Percentiles rank a stretch among this genome's conserved stretches.
These are phyloP conservation scores for Begonia peltatifolia DNA, from an alignment of 306 rosid species.

Conservation along the genomic window DNA sequence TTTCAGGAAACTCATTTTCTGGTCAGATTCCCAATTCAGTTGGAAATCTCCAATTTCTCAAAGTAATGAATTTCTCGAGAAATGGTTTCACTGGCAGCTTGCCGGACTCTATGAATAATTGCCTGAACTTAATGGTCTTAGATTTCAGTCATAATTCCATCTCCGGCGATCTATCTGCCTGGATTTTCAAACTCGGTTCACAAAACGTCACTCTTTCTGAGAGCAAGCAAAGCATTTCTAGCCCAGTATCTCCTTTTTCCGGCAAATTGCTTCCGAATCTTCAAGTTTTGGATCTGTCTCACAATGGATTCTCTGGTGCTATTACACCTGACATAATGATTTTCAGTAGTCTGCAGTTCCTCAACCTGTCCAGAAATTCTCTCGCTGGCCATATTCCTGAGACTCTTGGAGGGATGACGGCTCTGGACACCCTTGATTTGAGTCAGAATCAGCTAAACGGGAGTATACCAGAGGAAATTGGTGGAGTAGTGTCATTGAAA, in stretches of 20 bases:
- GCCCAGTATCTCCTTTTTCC: slow-evolving; percentile 15
- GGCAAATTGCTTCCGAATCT: slow-evolving; percentile 40
- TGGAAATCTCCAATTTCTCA: slow-evolving; percentile 52
- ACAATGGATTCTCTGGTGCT: slow-evolving; percentile 64
- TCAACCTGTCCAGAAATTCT: slow-evolving; percentile 58
- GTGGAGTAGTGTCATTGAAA: slow-evolving; percentile 50
- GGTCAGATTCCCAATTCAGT: slow-evolving; percentile 56
- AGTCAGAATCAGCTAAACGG: slow-evolving; percentile 64
- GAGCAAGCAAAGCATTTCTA: too few species aligned
- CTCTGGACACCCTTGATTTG: slow-evolving; percentile 49
- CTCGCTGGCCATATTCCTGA: slow-evolving; percentile 57
- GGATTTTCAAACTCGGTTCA: slow-evolving; percentile 54
- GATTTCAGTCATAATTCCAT: slow-evolving; percentile 62
- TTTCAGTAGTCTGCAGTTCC: slow-evolving; percentile 45
- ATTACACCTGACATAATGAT: slow-evolving; percentile 37
- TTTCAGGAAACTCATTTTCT: slow-evolving; percentile 54
- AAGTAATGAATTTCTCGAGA: slow-evolving; percentile 47
- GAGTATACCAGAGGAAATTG: slow-evolving; percentile 60
- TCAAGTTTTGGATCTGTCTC: slow-evolving; percentile 66
- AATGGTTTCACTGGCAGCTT: slow-evolving; percentile 60
- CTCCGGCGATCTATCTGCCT: slow-evolving; percentile 57
- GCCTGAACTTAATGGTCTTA: slow-evolving; percentile 39
- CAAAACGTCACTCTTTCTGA: slow-evolving; percentile 8
- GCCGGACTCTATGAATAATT: slow-evolving; percentile 51
- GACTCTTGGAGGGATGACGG: slow-evolving; percentile 48